Evolutionary conservation across 805 yeast genomes (phyloP), one percentile per base, ranked within the genome.

Genomic region (Ogataea pilisensis): DNA sequence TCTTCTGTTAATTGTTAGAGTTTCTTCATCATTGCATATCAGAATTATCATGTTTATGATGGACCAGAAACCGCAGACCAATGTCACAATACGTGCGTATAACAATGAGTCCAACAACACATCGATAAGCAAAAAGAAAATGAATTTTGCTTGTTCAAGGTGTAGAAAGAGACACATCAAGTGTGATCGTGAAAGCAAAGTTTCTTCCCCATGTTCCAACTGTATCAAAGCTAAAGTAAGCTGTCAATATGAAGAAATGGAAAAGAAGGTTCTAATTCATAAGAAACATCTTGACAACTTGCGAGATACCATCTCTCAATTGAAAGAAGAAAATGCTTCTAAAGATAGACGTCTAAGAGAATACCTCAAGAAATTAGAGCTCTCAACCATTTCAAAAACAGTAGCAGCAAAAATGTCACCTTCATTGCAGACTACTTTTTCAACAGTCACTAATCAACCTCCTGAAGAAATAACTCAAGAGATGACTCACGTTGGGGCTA

Each of bases 111-210:
- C n/a, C 31, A 30, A 37, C 28, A 36, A 22, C 27, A 22, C 9
- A 22, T 22, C 26, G 11, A 22, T 11, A 4, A 16, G 16, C 2
- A 39, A 33, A 43, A 44, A 35, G 45, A 47, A 38, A 34, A 27
- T 31, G 22, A 41, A 11, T 21, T 20, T 35, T 5, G 54, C 57
- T 13, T 82, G 89, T 55, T 71, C 74, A 1, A 61, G 85, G 31
- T 82, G 90, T 54, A 69, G 88, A 24, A 69, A 74, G 31, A 69
- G 86, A 39, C 90, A 82, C 55, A 76, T 80, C 35, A 72, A 81
- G 43, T 82, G 90, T 53, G 84, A 85, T 4, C 85, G 86, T 2
- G 19, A 29, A n/a, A 29, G 14, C 18, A 31, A 34, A 18, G 84
- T 83, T 3, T 71, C 72, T 36, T 14, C 11, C 7, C 85, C 86